Evolutionary conservation across 2,329 filamentous ascomycete species (phyloP), one percentile per base, ranked within the genome.

Genomic region (Nothomitra cinnamomea): DNA sequence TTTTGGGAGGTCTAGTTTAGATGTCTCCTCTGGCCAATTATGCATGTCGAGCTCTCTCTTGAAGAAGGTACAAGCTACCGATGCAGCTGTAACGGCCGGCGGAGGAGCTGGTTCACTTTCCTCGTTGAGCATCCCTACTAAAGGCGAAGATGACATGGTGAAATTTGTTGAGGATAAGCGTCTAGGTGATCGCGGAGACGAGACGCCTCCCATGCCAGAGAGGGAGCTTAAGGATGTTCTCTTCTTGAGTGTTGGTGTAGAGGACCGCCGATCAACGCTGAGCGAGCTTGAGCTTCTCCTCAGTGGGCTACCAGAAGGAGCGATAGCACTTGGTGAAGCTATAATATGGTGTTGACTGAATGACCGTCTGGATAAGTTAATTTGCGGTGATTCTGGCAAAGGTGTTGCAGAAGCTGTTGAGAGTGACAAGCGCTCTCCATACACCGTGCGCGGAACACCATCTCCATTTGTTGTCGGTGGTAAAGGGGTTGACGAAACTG

Each of bases 21-120:
- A 60, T 8, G 61, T 62, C n/a, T 61, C 56, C 1, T 63, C 65
- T 3, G 59, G 62, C 32, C 70, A 68, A 55, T 82, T 76, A 61
- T 87, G 82, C 5, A 74, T 66, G 15, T 77, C 72, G 32, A 94
- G 66, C 64, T 94, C 87, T 56, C 75, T 77, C 57, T 73, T 71
- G 62, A 94, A 85, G 65, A 84, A 79, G 7, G 78, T 74, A 49
- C 73, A 76, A 2, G 86, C 86, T 43, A 90, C 68, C 24, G 76
- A 70, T 40, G 66, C 67, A 12, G 76, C 68, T 1, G 74, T 79
- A n/a, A 67, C 66, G 4, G 65, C 61, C 2, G 70, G 67, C 55
- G 19, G 38, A 7, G 32, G 24, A 22, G 8, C 28, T 19, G 49
- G 17, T 19, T 35, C 32, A 24, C n/a, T 7, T 13, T 10, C 35